These are phyloP conservation scores for Favolaschia claudopus DNA, from an alignment of 768 basidiomycete species.

Conservation along the genomic window DNA sequence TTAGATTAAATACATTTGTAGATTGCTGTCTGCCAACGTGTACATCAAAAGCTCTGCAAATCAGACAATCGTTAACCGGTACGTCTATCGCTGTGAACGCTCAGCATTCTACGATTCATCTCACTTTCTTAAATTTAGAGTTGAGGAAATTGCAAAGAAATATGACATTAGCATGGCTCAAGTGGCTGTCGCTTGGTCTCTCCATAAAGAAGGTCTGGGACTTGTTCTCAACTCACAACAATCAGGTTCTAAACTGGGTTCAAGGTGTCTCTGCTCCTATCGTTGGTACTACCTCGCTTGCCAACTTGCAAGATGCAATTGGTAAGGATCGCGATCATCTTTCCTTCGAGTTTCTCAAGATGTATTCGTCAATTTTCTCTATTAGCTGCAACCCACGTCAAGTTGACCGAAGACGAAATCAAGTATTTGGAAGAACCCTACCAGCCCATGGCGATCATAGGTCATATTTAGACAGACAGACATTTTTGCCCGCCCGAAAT, in stretches of 20 bases:
- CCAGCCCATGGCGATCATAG: neutral
- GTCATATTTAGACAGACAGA: no score
- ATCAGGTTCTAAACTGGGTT: no score
- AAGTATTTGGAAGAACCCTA: slow-evolving; percentile 3
- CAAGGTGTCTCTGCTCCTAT: slow-evolving; percentile 67
- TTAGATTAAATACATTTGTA: slow-evolving; percentile 4
- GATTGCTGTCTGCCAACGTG: neutral
- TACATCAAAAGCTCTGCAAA: neutral
- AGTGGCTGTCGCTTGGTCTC: slow-evolving; percentile 52
- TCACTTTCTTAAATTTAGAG: slow-evolving; percentile 30
- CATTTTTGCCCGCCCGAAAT: no score
- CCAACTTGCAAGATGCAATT: slow-evolving; percentile 60
- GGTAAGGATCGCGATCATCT: no score
- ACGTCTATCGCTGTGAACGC: slow-evolving; percentile 13
- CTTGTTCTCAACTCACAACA: no score
- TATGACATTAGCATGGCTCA: slow-evolving; percentile 55
- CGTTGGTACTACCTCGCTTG: slow-evolving; percentile 57
- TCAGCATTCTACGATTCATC: slow-evolving; percentile 14
- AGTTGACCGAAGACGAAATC: neutral
- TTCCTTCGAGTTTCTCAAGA: neutral
- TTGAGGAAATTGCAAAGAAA: slow-evolving; percentile 55
- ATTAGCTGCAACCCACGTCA: neutral
- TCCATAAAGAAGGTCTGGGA: slow-evolving; percentile 48
- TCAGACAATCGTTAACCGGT: slow-evolving; percentile 39
- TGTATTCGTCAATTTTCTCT: no score